A percentile compares a stretch with the other conserved stretches of the same genome.
Conservation (phyloP, 2,329 filamentous ascomycete species). For the Chaetomiaceae sp. region DNA sequence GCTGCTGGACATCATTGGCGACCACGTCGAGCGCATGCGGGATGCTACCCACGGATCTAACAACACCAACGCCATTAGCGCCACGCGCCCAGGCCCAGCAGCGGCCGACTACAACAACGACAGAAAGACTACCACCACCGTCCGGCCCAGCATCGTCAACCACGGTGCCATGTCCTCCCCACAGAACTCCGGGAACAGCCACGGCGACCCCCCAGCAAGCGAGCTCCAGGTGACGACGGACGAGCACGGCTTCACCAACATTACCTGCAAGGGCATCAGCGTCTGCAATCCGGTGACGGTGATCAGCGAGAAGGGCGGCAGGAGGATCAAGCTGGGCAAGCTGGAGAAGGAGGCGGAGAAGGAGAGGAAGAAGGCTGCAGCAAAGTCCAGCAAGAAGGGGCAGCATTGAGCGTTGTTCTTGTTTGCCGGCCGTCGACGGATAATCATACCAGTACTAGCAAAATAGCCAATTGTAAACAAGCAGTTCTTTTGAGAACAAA, state of each 20-base stretch:
- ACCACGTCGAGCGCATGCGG: constrained; percentile 10
- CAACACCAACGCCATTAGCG: no score
- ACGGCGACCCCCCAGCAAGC: no score
- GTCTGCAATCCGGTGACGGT: constrained; percentile 18
- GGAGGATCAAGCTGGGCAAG: background rate
- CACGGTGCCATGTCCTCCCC: no score
- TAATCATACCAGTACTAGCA: no score
- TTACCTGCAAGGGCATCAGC: constrained; percentile 14
- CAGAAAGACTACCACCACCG: background rate
- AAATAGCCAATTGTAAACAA: no score
- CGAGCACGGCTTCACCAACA: background rate
- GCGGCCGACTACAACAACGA: background rate
- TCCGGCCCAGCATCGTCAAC: background rate
- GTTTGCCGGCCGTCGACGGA: no score
- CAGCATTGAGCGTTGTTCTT: no score
- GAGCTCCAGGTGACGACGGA: background rate
- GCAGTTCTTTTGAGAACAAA: no score
- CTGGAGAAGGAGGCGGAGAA: background rate
- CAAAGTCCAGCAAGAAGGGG: background rate
- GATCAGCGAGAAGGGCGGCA: background rate
- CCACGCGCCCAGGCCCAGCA: background rate
- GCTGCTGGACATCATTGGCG: constrained; percentile 6
- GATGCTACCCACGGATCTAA: background rate
- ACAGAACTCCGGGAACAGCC: background rate
- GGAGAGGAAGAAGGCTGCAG: background rate